phyloP scores from a whole-genome alignment of 2,329 filamentous ascomycete species.

The Elsinoe ampelina region DNA sequence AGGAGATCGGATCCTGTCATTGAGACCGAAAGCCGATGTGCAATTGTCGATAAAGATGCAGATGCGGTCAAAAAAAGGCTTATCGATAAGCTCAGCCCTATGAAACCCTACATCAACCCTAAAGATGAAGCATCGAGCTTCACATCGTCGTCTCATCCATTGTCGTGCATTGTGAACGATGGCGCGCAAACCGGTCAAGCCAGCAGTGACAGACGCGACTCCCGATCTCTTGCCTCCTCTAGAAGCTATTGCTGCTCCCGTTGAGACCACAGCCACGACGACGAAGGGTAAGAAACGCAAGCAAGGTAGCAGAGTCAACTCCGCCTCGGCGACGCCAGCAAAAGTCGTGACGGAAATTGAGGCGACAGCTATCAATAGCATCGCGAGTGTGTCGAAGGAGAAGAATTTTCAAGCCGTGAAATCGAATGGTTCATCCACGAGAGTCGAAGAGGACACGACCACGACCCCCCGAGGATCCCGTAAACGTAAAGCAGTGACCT shows the following conservation, averaged over 20 bases:
- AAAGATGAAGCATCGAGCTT: not conserved
- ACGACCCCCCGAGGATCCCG: slow-evolving; percentile 14
- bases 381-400: not conserved
- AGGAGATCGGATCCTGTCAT: too few relatives aligned
- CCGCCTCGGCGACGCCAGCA: not conserved
- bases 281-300: slow-evolving; percentile 12
- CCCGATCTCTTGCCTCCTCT: slow-evolving; percentile 12
- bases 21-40: not conserved
- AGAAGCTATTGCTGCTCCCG: not conserved
- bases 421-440: not conserved
- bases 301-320: not conserved
- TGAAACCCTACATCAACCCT: not conserved
- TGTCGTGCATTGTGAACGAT: not conserved
- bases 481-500: slow-evolving; percentile 14
- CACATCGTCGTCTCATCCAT: not conserved
- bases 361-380: not conserved
- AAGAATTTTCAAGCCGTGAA: not conserved
- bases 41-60: not conserved
- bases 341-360: slow-evolving; percentile 10
- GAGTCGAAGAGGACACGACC: slow-evolving; percentile 14
- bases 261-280: not conserved
- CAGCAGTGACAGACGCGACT: slow-evolving; percentile 8
- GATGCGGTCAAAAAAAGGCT: slow-evolving; percentile 9
- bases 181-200: slow-evolving; percentile 7
- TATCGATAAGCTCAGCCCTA: slow-evolving; percentile 15